These are phyloP conservation scores for Triglochin maritima DNA, from an alignment of 106 monocot genomes.

Conservation along the genomic window DNA sequence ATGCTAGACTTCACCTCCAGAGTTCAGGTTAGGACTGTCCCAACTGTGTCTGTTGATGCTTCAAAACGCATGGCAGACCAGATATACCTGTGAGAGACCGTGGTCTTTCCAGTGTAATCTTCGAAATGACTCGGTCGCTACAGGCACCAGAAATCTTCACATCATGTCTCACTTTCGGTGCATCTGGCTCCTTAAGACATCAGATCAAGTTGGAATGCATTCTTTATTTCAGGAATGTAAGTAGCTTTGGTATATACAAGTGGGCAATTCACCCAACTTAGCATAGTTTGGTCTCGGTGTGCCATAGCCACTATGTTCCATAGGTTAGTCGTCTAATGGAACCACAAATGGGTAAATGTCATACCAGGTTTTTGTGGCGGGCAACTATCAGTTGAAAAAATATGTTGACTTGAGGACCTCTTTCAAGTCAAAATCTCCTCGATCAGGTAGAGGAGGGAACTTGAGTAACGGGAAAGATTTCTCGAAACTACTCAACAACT, in stretches of 20 bases:
- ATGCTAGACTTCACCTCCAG: too few relatives aligned
- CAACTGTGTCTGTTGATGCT: too few relatives aligned
- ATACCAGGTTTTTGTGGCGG: background rate
- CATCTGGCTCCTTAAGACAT: too few relatives aligned
- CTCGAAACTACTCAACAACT: slow-evolving; percentile 47
- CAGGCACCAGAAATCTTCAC: too few relatives aligned
- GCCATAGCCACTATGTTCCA: background rate
- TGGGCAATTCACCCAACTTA: background rate
- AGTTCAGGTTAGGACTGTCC: too few relatives aligned
- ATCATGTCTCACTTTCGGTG: too few relatives aligned
- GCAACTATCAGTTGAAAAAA: slow-evolving; percentile 72
- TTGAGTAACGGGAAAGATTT: slow-evolving; percentile 47
- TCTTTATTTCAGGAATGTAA: too few relatives aligned
- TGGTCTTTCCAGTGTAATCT: too few relatives aligned
- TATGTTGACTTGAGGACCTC: slow-evolving; percentile 67
- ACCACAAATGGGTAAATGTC: background rate
- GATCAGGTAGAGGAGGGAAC: slow-evolving; percentile 71
- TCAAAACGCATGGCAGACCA: too few relatives aligned
- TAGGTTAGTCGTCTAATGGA: background rate
- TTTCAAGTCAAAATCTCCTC: slow-evolving; percentile 63
- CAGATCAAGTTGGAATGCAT: too few relatives aligned
- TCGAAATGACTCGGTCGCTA: too few relatives aligned
- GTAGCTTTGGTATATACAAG: background rate
- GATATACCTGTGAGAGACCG: too few relatives aligned
- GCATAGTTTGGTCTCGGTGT: background rate